phyloP scores from a whole-genome alignment of 116 monocot species.

The Thalassia testudinum region DNA sequence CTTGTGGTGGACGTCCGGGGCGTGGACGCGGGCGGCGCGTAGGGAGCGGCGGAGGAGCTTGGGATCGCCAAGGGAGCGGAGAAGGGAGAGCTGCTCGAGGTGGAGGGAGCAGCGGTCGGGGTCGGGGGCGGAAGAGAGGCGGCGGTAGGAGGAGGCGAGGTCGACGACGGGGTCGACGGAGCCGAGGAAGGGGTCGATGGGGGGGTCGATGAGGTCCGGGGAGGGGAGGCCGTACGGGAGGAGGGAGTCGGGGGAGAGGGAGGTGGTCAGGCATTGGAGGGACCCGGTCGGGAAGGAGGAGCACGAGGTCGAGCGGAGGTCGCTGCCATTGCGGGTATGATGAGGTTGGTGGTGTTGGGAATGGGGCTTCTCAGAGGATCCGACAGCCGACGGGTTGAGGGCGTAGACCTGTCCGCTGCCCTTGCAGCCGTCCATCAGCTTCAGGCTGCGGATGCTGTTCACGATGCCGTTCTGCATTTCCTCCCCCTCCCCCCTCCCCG shows the following conservation, averaged over 20 bases:
- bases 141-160: slow-evolving; percentile 45
- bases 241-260: slow-evolving; percentile 26
- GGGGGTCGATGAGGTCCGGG: slow-evolving; percentile 61
- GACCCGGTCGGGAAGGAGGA: too few relatives aligned
- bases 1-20: slow-evolving; percentile 41
- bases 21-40: slow-evolving; percentile 39
- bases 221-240: slow-evolving; percentile 81
- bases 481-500: background rate
- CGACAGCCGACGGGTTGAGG: slow-evolving; percentile 16
- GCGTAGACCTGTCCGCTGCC: slow-evolving; percentile 46
- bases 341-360: slow-evolving; percentile 8
- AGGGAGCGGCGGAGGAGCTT: slow-evolving; percentile 34
- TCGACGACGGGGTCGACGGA: slow-evolving; percentile 46
- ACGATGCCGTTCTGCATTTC: slow-evolving; percentile 84
- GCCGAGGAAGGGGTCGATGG: slow-evolving; percentile 72
- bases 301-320: slow-evolving; percentile 21
- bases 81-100: slow-evolving; percentile 64
- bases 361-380: slow-evolving; percentile 5
- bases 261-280: slow-evolving; percentile 4
- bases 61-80: slow-evolving; percentile 33
- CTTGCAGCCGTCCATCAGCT: slow-evolving; percentile 77
- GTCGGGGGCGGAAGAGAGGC: slow-evolving; percentile 6
- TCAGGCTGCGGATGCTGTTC: slow-evolving; percentile 79
- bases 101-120: slow-evolving; percentile 34
- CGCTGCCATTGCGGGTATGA: slow-evolving; percentile 2